These are phyloP conservation scores for Trypanosomatidae sp. DNA, from an alignment of 208 protist genomes.

Conservation along the genomic window DNA sequence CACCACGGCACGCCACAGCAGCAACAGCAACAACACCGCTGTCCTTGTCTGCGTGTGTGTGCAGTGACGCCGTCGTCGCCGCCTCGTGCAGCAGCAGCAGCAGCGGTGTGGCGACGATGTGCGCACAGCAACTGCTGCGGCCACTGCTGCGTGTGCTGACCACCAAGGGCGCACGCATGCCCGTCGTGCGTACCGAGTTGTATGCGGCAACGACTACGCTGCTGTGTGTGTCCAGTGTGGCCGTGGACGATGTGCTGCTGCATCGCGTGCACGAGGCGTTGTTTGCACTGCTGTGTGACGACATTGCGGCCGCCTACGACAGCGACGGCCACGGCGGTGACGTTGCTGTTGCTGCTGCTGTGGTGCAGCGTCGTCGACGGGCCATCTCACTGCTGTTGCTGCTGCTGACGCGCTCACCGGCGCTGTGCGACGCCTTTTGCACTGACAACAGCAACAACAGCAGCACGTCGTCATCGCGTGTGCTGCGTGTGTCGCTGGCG, in stretches of 20 bases:
- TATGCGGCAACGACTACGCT: conserved; percentile 43
- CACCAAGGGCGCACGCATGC: conserved; percentile 30
- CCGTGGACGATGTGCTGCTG: conserved; percentile 46
- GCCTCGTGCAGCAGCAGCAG: conserved; percentile 6
- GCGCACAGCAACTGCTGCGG: conserved; percentile 16
- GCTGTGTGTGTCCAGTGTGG: conserved; percentile 33
- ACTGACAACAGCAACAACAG: too few species aligned
- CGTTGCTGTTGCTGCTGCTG: too few species aligned
- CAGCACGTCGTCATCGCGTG: too few species aligned
- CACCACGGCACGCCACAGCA: too few species aligned
- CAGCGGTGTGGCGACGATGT: neutral
- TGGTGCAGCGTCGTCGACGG: conserved; percentile 3
- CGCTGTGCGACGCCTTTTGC: conserved; percentile 60
- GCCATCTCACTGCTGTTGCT: conserved; percentile 40
- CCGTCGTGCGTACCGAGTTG: conserved; percentile 26
- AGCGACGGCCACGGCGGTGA: too few species aligned
- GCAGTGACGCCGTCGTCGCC: too few species aligned
- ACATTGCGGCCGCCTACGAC: too few species aligned
- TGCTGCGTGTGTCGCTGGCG: too few species aligned
- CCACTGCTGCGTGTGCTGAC: conserved; percentile 37
- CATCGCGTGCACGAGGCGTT: conserved; percentile 43
- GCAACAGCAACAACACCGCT: too few species aligned
- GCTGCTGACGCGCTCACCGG: conserved; percentile 40
- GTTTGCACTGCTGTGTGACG: conserved; percentile 36
- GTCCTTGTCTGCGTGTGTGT: too few species aligned